A percentile compares a stretch with the other conserved stretches of the same genome.
phyloP scores from a whole-genome alignment of 371 early-diverging fungal genomes.

The Chytridium lagenaria region DNA sequence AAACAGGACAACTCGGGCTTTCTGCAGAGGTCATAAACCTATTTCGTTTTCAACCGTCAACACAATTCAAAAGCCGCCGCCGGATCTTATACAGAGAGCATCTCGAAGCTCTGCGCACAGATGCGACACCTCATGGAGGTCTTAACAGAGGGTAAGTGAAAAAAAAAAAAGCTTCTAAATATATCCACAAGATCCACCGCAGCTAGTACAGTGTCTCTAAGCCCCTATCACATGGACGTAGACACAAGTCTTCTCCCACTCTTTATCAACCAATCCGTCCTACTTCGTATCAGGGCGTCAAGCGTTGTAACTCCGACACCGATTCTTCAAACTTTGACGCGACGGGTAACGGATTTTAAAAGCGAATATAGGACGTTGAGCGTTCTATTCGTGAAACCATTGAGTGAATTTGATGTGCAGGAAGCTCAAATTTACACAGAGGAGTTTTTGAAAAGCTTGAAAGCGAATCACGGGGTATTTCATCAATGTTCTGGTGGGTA shows the following conservation, averaged over 20 bases:
- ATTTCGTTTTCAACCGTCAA: no score
- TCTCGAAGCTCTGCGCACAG: no score
- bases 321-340: background rate
- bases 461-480: background rate
- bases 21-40: no score
- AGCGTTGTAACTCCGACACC: background rate
- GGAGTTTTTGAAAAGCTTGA: background rate
- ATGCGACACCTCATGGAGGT: no score
- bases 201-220: no score
- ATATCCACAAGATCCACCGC: no score
- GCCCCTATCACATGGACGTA: no score
- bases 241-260: background rate
- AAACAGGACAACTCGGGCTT: no score
- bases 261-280: constrained; percentile 9
- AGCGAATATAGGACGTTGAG: constrained; percentile 4
- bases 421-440: background rate
- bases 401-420: background rate
- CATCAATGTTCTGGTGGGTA: constrained; percentile 8
- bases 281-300: background rate
- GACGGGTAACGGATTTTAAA: background rate
- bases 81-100: no score
- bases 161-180: no score
- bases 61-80: no score
- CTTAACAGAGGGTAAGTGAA: no score
- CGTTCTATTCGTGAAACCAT: background rate